These are phyloP conservation scores for Fragilaria crotonensis DNA, from an alignment of 108 stramenopile species.

Conservation along the genomic window DNA sequence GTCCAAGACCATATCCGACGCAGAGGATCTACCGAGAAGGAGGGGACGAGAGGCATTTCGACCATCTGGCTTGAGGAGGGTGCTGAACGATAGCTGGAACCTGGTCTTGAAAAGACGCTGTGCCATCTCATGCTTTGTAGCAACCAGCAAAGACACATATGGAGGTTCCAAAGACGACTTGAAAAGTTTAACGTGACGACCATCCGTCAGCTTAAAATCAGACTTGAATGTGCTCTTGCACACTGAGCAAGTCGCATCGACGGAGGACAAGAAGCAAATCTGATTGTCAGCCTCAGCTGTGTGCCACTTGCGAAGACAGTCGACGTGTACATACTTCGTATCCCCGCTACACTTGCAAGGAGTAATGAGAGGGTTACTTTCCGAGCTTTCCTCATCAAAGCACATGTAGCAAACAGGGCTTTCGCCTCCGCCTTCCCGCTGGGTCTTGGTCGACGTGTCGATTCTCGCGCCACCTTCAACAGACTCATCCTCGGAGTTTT, in stretches of 20 bases:
- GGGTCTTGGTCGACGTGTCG: not conserved
- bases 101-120: conserved; percentile 93
- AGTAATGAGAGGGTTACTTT: conserved; percentile 75
- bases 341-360: conserved; percentile 87
- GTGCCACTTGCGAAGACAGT: conserved; percentile 88
- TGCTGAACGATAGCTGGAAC: conserved; percentile 93
- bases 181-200: conserved; percentile 84
- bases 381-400: conserved; percentile 89
- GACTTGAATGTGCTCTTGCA: conserved; percentile 96
- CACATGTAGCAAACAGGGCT: conserved; percentile 95
- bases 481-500: conserved; percentile 73
- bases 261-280: conserved; percentile 91
- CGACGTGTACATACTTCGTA: conserved; percentile 82
- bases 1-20: conserved; percentile 94
- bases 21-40: conserved; percentile 89
- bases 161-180: conserved; percentile 91
- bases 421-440: conserved; percentile 34
- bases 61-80: conserved; percentile 85
- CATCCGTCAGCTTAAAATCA: conserved; percentile 88
- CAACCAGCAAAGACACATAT: conserved; percentile 91
- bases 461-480: conserved; percentile 23
- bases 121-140: conserved; percentile 94
- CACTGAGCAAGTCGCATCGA: conserved; percentile 93
- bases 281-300: conserved; percentile 87
- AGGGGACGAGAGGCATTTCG: conserved; percentile 82